Evolutionary conservation across 768 basidiomycete genomes (phyloP).

Genomic region (Collybia sordida): DNA sequence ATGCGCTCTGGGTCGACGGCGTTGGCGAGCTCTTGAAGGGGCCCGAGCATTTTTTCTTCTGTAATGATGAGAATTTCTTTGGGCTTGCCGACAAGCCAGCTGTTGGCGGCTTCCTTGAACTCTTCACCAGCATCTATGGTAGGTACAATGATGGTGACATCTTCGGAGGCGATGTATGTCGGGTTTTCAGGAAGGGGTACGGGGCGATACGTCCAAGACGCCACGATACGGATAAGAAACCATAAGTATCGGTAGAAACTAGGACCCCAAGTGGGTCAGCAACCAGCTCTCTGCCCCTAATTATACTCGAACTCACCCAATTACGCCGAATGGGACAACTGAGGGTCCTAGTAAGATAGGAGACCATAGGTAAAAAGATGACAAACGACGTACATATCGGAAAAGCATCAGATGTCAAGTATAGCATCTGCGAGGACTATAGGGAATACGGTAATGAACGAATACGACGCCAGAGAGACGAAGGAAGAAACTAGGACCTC

Average conservation of each 20-base stretch:
- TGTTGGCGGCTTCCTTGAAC: slow-evolving; percentile 90
- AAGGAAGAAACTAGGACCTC: slow-evolving; percentile 13
- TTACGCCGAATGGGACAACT: slow-evolving; percentile 91
- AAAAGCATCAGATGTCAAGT: slow-evolving; percentile 89
- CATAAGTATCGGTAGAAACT: slow-evolving; percentile 95
- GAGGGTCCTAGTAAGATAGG: slow-evolving; percentile 17
- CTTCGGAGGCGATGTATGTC: slow-evolving; percentile 86
- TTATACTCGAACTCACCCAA: slow-evolving; percentile 53
- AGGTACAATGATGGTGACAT: slow-evolving; percentile 95
- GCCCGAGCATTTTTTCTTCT: slow-evolving; percentile 89
- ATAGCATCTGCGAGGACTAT: slow-evolving; percentile 58
- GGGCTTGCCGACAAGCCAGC: slow-evolving; percentile 90
- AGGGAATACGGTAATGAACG: slow-evolving; percentile 32
- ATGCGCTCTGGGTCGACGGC: slow-evolving; percentile 83
- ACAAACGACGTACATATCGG: slow-evolving; percentile 71
- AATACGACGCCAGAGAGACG: slow-evolving; percentile 39
- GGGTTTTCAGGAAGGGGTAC: slow-evolving; percentile 88
- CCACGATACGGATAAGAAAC: slow-evolving; percentile 84
- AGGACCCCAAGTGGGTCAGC: slow-evolving; percentile 14
- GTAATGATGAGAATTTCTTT: slow-evolving; percentile 73
- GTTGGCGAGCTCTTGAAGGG: slow-evolving; percentile 86
- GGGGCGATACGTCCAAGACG: slow-evolving; percentile 81
- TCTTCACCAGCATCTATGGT: slow-evolving; percentile 96
- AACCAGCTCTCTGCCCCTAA: background rate
- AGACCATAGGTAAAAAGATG: background rate